Conservation (phyloP, 257 asterid species). For the Petrea volubilis region DNA sequence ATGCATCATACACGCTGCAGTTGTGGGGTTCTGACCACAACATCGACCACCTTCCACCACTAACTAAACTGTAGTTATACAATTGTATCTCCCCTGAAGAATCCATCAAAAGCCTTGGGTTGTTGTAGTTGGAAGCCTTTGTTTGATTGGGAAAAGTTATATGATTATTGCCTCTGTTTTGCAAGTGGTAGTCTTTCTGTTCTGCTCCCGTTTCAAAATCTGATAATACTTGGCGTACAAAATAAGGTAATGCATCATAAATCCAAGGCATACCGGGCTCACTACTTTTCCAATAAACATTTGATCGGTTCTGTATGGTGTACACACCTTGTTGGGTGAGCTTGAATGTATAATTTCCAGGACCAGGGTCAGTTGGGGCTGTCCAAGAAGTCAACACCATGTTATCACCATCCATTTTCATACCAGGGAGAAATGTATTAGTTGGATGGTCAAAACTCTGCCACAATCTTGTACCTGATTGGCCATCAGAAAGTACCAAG, state of each 20-base stretch:
- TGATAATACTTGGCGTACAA: slow-evolving; percentile 7
- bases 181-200: not conserved
- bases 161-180: too few relatives aligned
- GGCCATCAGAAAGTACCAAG: too few relatives aligned
- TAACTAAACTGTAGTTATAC: not conserved
- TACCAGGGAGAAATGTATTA: slow-evolving; percentile 51
- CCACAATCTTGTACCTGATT: too few relatives aligned
- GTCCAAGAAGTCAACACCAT: slow-evolving; percentile 27
- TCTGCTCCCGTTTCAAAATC: not conserved
- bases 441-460: too few relatives aligned
- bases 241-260: not conserved
- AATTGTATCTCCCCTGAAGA: slow-evolving; percentile 33
- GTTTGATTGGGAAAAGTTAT: not conserved
- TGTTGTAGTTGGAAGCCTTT: not conserved
- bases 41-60: not conserved
- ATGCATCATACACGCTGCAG: slow-evolving; percentile 21
- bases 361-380: slow-evolving; percentile 1
- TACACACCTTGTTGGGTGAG: slow-evolving; percentile 16
- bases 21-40: slow-evolving; percentile 26
- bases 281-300: slow-evolving; percentile 25
- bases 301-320: not conserved
- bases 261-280: not conserved
- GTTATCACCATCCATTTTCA: slow-evolving; percentile 31
- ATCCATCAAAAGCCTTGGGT: slow-evolving; percentile 32
- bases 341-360: slow-evolving; percentile 17